Evolutionary conservation across 805 yeast species (phyloP).

Genomic region (Komagataella ulmi): DNA sequence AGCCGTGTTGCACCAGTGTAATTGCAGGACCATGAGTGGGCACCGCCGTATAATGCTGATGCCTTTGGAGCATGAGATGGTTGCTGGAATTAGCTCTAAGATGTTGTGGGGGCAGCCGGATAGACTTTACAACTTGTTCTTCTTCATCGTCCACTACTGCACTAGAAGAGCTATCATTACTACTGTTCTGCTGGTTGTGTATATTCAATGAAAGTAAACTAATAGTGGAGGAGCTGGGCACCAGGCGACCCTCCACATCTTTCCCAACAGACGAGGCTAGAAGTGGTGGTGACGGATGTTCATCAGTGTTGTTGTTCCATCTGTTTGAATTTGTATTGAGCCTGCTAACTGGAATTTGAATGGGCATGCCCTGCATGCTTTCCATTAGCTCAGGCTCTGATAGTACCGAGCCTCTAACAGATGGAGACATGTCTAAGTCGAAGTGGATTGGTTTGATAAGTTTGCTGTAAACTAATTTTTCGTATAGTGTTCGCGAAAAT

Average conservation of each 20-base stretch:
- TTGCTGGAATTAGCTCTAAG: not conserved
- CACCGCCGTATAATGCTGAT: not conserved
- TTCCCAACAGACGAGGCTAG: constrained; percentile 21
- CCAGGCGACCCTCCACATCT: constrained; percentile 16
- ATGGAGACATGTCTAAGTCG: not conserved
- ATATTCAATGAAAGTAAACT: constrained; percentile 20
- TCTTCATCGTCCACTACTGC: not conserved
- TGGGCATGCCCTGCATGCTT: not conserved
- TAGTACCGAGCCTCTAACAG: not conserved
- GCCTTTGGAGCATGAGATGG: not conserved
- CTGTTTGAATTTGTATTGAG: not conserved
- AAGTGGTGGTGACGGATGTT: constrained; percentile 15
- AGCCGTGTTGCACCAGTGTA: not conserved
- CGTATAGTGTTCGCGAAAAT: not conserved
- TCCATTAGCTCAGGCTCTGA: not conserved
- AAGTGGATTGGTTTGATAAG: not conserved
- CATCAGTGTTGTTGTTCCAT: not conserved
- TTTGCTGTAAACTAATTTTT: not conserved
- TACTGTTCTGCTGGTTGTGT: constrained; percentile 1
- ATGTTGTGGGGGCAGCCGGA: not conserved
- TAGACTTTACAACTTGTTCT: not conserved
- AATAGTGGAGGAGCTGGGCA: constrained; percentile 21
- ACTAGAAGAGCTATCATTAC: not conserved
- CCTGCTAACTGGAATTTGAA: not conserved
- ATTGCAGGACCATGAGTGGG: not conserved